Evolutionary conservation across 495 filamentous ascomycete genomes (phyloP), one percentile per base, ranked within the genome.

Genomic region (Massariosphaeria phaeospora): DNA sequence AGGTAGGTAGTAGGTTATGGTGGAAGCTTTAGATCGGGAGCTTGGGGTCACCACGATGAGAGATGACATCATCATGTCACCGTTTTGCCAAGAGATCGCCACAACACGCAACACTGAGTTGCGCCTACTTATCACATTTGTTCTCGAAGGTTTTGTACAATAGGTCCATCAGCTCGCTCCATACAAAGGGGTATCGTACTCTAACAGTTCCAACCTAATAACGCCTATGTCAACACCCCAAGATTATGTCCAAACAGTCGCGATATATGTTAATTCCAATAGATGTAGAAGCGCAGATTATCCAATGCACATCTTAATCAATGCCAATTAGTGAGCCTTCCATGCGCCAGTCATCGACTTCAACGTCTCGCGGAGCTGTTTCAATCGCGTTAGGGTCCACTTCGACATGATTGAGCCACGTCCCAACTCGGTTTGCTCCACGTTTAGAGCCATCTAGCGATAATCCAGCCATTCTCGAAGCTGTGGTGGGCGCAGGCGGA

Each of bases 331-430:
- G 13, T 29, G 49, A 60, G 17, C 56, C 49, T 11, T 54, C 52
- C 20, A 48, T 21, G 25, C 52, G 52, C 59, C 56, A 56, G 21
- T 57, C 61, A 26, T 61, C 61, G 0, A 52, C 57, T 20, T 53
- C 56, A 12, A 57, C 56, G 7, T 13, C 18, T 25, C 45, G 40
- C 3, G 45, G 47, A 38, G 51, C 51, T 17, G 46, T 48, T 1
- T 51, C 29, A 4, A 61, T 42, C 2, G 63, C 63, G 4, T 63
- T 60, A 8, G 40, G 26, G 38, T 65, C 65, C 27, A 55, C 6
- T 36, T 57, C 34, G 10, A 67, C 57, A 52, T 67, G 58, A 26
- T 52, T 52, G 13, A 65, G 50, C 65, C 65, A 67, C 12, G 52
- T 53, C 21, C 62, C 62, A 20, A 67, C 62, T 18, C 65, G 41